Base-by-base conservation (phyloP, 1,139 yeast species). In the Diutina siamensis region DNA sequence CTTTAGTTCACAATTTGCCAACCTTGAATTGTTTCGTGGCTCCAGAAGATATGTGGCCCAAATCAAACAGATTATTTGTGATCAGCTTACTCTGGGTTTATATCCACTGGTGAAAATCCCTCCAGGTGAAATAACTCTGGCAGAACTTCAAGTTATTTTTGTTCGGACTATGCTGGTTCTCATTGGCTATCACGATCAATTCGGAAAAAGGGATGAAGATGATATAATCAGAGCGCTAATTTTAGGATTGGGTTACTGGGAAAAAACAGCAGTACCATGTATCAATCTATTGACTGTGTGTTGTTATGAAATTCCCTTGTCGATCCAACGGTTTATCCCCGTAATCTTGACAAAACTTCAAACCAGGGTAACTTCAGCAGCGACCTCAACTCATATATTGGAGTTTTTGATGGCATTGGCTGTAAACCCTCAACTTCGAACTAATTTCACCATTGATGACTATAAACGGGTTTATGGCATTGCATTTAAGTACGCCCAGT, bases 381-480 rank as follows among this genome's bases (percentile, higher is more conserved):
- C 73, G 53, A 80, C 89, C 2, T 74, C 83, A 51, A 77, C 87
- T 4, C 92, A 83, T 51, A 81, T 86, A 22, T 65, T 87, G 50
- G 95, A 87, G 55, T 83, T 87, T 52, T 64, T 87, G 48, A 62
- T 79, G 51, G 74, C 87, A 1, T 63, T 87, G 40, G 74, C 84
- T 1, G 73, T 81, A 46, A 68, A 83, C 40, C 92, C 94, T 0
- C 63, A 76, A 1, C 63, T 86, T 46, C 80, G 85, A 0, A 74
- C 84, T 1, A 82, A 82, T 54, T 81, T 86, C 57, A 83, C 86
- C 2, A 72, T 73, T 36, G 94, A 83, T 46, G 95, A 87, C 55
- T 83, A 74, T 57, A 82, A 80, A 53, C 68, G 89, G 45, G 86
- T 87, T 1, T 84, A 86, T 64, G 95, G 86, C 0, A 83, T 86